Conservation (phyloP, 768 basidiomycete species). For the Daedaleopsis nitida region DNA sequence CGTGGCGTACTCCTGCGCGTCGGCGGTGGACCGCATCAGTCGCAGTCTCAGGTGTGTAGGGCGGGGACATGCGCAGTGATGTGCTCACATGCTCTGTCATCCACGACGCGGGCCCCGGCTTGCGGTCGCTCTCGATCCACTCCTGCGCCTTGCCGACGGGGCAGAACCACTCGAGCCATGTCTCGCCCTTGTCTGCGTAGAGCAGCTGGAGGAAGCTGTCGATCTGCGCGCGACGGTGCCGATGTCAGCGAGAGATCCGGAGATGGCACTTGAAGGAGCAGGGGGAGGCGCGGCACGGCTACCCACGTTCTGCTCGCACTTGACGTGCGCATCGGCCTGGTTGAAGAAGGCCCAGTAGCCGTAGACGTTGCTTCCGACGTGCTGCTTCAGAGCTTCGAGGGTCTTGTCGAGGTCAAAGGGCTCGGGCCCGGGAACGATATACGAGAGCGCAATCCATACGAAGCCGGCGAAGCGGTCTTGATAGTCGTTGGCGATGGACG, state of each 20-base stretch:
- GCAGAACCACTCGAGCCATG: slow-evolving; percentile 38
- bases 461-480: slow-evolving; percentile 44
- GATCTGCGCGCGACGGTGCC: too few species aligned
- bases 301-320: slow-evolving; percentile 9
- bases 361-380: slow-evolving; percentile 37
- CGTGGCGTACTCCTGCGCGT: neutral
- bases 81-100: slow-evolving; percentile 33
- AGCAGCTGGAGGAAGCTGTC: slow-evolving; percentile 37
- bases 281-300: too few species aligned
- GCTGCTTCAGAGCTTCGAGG: slow-evolving; percentile 26
- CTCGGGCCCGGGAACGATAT: slow-evolving; percentile 29
- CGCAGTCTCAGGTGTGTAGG: neutral
- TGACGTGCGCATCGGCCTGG: neutral
- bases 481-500: slow-evolving; percentile 19
- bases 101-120: slow-evolving; percentile 30
- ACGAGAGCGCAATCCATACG: slow-evolving; percentile 38
- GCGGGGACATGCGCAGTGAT: neutral
- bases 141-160: slow-evolving; percentile 35
- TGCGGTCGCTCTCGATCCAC: slow-evolving; percentile 30
- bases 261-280: too few species aligned
- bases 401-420: slow-evolving; percentile 27
- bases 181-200: slow-evolving; percentile 35
- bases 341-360: slow-evolving; percentile 43
- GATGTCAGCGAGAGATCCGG: neutral
- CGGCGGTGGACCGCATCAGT: neutral